Evolutionary conservation across 2,329 filamentous ascomycete species (phyloP).

Genomic region (Clathrospora elynae): DNA sequence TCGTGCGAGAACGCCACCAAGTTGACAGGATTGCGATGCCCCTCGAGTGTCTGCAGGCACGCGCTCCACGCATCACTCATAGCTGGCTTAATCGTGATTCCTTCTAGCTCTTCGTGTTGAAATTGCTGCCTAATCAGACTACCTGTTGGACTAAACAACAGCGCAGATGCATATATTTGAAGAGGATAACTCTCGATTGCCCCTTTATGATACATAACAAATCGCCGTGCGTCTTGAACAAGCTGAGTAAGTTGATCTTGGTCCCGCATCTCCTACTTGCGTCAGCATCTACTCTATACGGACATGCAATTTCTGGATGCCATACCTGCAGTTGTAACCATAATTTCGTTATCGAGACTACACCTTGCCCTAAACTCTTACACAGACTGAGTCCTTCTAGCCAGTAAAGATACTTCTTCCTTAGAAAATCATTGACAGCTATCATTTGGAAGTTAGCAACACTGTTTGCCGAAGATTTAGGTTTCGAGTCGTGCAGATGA

Average conservation of each 20-base stretch:
- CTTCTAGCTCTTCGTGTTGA: not conserved
- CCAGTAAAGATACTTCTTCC: not conserved
- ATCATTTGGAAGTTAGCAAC: not conserved
- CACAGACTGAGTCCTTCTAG: constrained; percentile 22
- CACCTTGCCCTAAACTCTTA: constrained; percentile 14
- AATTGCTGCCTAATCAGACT: not conserved
- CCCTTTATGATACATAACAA: constrained; percentile 25
- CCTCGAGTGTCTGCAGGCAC: constrained; percentile 24
- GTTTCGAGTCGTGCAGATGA: constrained; percentile 34
- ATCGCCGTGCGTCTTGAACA: constrained; percentile 16
- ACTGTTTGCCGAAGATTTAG: not conserved
- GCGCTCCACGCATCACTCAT: not conserved
- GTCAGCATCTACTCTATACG: not conserved
- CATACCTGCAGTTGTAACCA: constrained; percentile 12
- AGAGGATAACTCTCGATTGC: constrained; percentile 17
- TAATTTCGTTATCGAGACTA: constrained; percentile 19
- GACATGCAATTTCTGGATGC: not conserved
- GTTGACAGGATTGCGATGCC: constrained; percentile 11
- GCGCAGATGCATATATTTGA: constrained; percentile 6
- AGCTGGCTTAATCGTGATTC: not conserved
- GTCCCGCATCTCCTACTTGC: not conserved
- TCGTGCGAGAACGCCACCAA: constrained; percentile 19
- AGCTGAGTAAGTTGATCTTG: constrained; percentile 5
- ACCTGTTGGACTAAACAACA: not conserved
- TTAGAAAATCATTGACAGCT: constrained; percentile 5